Base-by-base conservation (phyloP, 140 eudicot species). In the Ambrosia hybrid region DNA sequence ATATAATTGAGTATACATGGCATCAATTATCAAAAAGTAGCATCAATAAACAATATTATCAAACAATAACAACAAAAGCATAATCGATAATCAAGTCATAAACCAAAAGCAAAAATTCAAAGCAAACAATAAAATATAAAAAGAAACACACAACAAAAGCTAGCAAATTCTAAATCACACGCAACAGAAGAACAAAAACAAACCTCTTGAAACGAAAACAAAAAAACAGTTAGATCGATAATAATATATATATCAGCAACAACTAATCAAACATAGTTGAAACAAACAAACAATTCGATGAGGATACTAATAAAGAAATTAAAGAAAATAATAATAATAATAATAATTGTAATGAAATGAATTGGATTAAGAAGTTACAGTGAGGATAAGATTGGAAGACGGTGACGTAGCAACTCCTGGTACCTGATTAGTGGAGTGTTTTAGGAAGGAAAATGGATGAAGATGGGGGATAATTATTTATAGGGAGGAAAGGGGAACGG, bases 91-190 rank as follows among this genome's bases (percentile, higher is more conserved):
- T 65, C 36, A 48, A 1, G 9, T 48, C 53, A 48, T 48, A 12
- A 39, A 7, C 11, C 36, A 65, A 39, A 21, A 38, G 33, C 68
- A 73, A 41, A 60, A 13, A 60, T 51, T 12, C 41, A 73, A 62
- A 62, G 56, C 53, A 48, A 48, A 46, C 7, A 39, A 39, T 39
- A 39, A 39, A 3, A 2, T 3, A 39, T 38, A 37, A 60, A 30
- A 30, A 26, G 8, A 26, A 62, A 59, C 61, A 21, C 30, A 21
- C 30, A 21, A 21, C 30, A 21, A 21, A 21, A 21, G 30, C 30
- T 68, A 68, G 58, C 14, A 57, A 77, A 66, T 37, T 72, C 78
- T 6, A 79, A 51, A 79, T 79, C 75, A 58, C 83, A 73, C 83
- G 79, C 83, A 73, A 79, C 65, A 36, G 14, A 41, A 6, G 46